Conservation (phyloP, 164 flowering plant species). For the Taxillus chinensis region DNA sequence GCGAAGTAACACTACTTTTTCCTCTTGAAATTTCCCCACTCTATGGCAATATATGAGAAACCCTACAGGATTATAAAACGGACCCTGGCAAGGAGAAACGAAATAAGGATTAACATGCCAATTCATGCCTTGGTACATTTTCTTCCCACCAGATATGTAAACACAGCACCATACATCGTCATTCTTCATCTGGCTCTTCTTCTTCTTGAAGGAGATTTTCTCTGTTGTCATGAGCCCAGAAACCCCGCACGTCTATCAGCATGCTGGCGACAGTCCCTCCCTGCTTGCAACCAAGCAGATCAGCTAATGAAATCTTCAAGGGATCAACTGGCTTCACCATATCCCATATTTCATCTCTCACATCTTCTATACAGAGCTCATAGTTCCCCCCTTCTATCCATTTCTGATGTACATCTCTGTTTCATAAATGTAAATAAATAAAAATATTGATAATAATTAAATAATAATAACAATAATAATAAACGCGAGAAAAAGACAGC, state of each 20-base stretch:
- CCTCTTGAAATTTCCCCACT: too few species aligned
- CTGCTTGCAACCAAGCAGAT: slow-evolving; percentile 80
- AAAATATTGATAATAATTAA: too few species aligned
- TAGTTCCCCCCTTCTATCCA: slow-evolving; percentile 99
- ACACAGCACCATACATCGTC: not conserved
- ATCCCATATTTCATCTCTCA: slow-evolving; percentile 97
- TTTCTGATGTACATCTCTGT: slow-evolving; percentile 95
- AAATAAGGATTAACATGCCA: too few species aligned
- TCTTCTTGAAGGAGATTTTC: slow-evolving; percentile 98
- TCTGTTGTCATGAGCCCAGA: slow-evolving; percentile 98
- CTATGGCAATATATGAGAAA: too few species aligned
- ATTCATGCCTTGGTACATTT: too few species aligned
- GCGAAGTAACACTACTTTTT: too few species aligned
- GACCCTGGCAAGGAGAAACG: too few species aligned
- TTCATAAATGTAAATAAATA: not conserved
- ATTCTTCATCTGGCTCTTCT: slow-evolving; percentile 94
- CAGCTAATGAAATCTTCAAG: slow-evolving; percentile 57
- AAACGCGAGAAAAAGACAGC: too few species aligned
- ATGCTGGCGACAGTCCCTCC: slow-evolving; percentile 98
- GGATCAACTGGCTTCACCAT: slow-evolving; percentile 96
- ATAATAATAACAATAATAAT: too few species aligned
- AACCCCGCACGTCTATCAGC: slow-evolving; percentile 97
- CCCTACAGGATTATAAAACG: too few species aligned
- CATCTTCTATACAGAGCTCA: slow-evolving; percentile 89
- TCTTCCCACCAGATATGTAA: too few species aligned